Conservation (phyloP, 305 asterid genomes). For the Rubia balearica region DNA sequence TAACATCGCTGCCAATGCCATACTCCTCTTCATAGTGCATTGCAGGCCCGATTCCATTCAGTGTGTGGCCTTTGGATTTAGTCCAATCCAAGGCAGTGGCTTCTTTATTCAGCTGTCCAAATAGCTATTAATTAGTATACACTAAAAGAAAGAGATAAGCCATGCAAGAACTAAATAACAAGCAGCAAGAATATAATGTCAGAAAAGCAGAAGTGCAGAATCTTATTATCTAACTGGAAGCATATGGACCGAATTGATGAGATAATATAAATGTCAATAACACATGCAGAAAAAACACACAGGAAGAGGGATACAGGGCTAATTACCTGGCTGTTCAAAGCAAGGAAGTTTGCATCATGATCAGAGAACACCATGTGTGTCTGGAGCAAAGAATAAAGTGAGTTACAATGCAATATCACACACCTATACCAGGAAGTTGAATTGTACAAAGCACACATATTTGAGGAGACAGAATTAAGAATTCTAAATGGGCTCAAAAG, state of each 20-base stretch:
- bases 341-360: conserved; percentile 73
- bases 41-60: conserved; percentile 36
- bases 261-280: not conserved
- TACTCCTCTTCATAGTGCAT: conserved; percentile 39
- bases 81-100: conserved; percentile 86
- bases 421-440: not conserved
- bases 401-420: conserved; percentile 4
- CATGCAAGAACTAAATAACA: not conserved
- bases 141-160: not conserved
- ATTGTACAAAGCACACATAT: not conserved
- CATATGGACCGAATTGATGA: not conserved
- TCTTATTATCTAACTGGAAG: not conserved
- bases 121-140: conserved; percentile 20
- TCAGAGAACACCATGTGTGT: conserved; percentile 90
- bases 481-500: not conserved
- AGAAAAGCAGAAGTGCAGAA: not conserved
- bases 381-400: conserved; percentile 34
- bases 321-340: conserved; percentile 68
- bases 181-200: not conserved
- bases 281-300: not conserved
- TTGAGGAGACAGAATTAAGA: not conserved
- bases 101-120: conserved; percentile 69
- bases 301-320: not conserved
- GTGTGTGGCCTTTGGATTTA: conserved; percentile 59
- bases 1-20: conserved; percentile 21